Base-by-base conservation (phyloP, 148 eudicot species). In the Limonium bicolor region DNA sequence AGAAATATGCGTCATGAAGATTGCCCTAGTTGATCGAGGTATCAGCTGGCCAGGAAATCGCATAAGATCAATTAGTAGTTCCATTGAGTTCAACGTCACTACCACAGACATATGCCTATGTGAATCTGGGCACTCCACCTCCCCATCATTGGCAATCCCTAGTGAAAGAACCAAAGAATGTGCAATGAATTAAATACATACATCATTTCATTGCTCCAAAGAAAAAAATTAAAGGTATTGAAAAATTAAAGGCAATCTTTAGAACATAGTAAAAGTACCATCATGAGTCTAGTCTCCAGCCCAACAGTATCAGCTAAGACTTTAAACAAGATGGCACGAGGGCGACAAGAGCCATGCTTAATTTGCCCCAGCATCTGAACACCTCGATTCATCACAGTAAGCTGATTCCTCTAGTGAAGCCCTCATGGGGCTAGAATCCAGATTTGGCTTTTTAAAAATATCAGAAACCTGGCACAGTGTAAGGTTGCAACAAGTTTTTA, bases 111-210 rank as follows among this genome's bases (percentile, higher is more conserved):
- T 80, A 48, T 88, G 97, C 64, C 75, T 84, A 66, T 74, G 67
- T 29, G 92, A 67, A 63, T 85, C 99, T 26, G 65, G 55, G 53
- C 76, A 73, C 64, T 78, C 95, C 23, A 62, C 50, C 53, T 56
- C 59, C 51, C 82, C 94, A 67, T 92, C 95, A 61, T 73, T 41
- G 99, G 95, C 59, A 86, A 78, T n/a, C 95, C 99, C 99, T 92
- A 70, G 36, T 20, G 44, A 14, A 6, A 43, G 25, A 28, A 43
- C 37, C 96, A 40, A n/a, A 30, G 36, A 30, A 61, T 17, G 18
- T 36, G 35, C 39, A 31, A 48, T 20, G 19, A 19, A 6, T n/a
- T 25, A 6, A 9, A 82, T n/a, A 86, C 71, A 61, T 90, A n/a
- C 94, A 53, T 82, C 75, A 59, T 76, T 82, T 52, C 82, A 82